Conservation (phyloP, 2,329 filamentous ascomycete species). For the Xylariaceae sp. region DNA sequence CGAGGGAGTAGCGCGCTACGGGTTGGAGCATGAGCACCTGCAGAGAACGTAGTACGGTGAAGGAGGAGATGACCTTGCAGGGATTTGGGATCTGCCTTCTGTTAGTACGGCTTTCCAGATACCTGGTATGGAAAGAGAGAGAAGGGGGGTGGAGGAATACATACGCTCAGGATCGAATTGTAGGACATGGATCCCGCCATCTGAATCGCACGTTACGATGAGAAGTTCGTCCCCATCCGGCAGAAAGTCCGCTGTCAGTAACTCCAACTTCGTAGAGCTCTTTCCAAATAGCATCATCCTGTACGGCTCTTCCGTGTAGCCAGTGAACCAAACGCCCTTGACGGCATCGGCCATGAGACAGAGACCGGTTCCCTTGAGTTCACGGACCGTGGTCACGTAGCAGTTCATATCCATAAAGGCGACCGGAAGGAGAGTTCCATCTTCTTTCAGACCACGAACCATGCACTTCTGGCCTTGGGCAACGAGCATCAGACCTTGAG, state of each 20-base stretch:
- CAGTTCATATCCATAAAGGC: constrained; percentile 98
- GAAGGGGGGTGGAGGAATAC: constrained; percentile 37
- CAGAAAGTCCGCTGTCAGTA: constrained; percentile 82
- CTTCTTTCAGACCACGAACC: constrained; percentile 93
- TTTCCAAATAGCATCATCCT: constrained; percentile 93
- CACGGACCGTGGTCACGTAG: constrained; percentile 84
- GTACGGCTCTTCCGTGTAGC: constrained; percentile 96
- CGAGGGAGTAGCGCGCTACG: constrained; percentile 76
- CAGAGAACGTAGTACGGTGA: constrained; percentile 84
- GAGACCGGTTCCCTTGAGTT: constrained; percentile 80
- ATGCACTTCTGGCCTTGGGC: constrained; percentile 97
- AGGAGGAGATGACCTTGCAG: constrained; percentile 86
- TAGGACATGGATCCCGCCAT: constrained; percentile 84
- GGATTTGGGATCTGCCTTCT: constrained; percentile 78
- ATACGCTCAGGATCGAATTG: constrained; percentile 94
- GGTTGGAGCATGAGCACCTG: constrained; percentile 75
- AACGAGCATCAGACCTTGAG: constrained; percentile 83
- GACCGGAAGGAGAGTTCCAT: constrained; percentile 87
- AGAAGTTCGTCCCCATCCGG: constrained; percentile 82
- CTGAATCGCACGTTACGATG: constrained; percentile 80
- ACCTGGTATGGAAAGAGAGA: background rate
- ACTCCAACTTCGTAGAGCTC: constrained; percentile 74
- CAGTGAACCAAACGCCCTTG: constrained; percentile 94
- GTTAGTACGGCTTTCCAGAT: constrained; percentile 28
- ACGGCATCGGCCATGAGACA: constrained; percentile 87